Percentiles rank a stretch among this genome's conserved stretches.
phyloP scores from a whole-genome alignment of 805 yeast species.

The Candida berthetii region DNA sequence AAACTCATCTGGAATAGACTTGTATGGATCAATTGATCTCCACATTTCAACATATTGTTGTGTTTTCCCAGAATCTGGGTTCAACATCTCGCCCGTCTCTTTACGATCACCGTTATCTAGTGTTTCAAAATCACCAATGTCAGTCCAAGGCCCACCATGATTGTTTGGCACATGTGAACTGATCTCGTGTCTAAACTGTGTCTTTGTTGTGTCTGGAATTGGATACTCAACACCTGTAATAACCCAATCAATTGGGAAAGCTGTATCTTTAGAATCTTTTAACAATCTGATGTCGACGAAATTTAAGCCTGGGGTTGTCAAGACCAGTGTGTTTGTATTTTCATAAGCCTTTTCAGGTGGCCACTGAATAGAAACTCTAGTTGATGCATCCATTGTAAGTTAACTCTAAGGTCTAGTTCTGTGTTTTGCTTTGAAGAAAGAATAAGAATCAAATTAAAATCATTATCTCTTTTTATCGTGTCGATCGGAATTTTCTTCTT shows the following conservation, averaged over 20 bases:
- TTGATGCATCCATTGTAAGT: slow-evolving; percentile 18
- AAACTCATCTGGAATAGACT: slow-evolving; percentile 17
- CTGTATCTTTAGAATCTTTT: slow-evolving; percentile 3
- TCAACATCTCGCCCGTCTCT: slow-evolving; percentile 42
- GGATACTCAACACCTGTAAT: slow-evolving; percentile 19
- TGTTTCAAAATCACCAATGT: slow-evolving; percentile 35
- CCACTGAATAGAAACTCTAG: slow-evolving; percentile 45
- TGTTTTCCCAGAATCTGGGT: slow-evolving; percentile 26
- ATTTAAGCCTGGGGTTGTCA: slow-evolving; percentile 32
- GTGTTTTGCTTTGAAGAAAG: background rate
- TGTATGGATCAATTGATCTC: slow-evolving; percentile 35
- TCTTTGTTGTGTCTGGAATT: background rate
- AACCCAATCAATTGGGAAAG: slow-evolving; percentile 12
- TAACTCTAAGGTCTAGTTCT: background rate
- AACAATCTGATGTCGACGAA: slow-evolving; percentile 38
- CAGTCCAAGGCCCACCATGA: slow-evolving; percentile 14
- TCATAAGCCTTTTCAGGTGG: slow-evolving; percentile 32
- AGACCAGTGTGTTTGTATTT: slow-evolving; percentile 36
- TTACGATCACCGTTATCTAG: slow-evolving; percentile 31
- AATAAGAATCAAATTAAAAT: background rate
- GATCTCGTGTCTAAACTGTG: slow-evolving; percentile 1
- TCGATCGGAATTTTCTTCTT: background rate
- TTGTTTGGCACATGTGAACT: slow-evolving; percentile 1
- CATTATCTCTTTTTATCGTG: background rate
- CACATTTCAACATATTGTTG: slow-evolving; percentile 44